Conservation (phyloP, 768 basidiomycete species). For the Leccinum broughii region DNA sequence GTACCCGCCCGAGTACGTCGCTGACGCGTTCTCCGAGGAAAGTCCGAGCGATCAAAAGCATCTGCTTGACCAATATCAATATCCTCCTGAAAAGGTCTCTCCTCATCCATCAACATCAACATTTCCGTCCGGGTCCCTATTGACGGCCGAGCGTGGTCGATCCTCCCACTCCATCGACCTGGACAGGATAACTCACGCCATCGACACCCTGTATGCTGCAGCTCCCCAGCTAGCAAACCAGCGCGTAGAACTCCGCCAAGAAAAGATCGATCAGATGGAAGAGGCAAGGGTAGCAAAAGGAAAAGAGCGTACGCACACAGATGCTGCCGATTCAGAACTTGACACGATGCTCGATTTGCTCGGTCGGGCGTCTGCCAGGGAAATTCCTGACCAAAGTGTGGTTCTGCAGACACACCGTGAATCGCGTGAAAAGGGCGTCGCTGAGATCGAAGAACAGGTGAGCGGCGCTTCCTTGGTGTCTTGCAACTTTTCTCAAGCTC, state of each 20-base stretch:
- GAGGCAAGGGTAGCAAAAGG: slow-evolving; percentile 57
- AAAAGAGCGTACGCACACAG: slow-evolving; percentile 45
- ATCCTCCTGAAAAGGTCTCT: slow-evolving; percentile 25
- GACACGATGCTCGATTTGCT: slow-evolving; percentile 73
- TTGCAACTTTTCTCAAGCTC: slow-evolving; percentile 8
- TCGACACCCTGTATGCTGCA: slow-evolving; percentile 83
- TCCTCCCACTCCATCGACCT: slow-evolving; percentile 65
- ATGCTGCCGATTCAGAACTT: slow-evolving; percentile 45
- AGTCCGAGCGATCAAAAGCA: slow-evolving; percentile 10
- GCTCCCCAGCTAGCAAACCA: slow-evolving; percentile 91
- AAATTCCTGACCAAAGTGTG: slow-evolving; percentile 69
- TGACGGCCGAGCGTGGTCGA: not conserved
- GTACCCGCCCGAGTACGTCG: slow-evolving; percentile 29
- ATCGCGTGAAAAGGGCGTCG: slow-evolving; percentile 51
- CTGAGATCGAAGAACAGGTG: slow-evolving; percentile 67
- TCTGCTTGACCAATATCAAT: slow-evolving; percentile 18
- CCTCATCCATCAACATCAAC: slow-evolving; percentile 3
- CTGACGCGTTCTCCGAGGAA: slow-evolving; percentile 15
- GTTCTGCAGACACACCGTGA: slow-evolving; percentile 62
- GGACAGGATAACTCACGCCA: slow-evolving; percentile 82
- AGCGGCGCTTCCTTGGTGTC: slow-evolving; percentile 8
- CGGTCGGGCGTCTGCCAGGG: slow-evolving; percentile 67
- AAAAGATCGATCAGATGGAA: slow-evolving; percentile 74
- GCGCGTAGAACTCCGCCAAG: slow-evolving; percentile 81
- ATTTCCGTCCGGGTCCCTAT: not conserved